Percentiles rank a stretch among this genome's conserved stretches.
Evolutionary conservation across 2,329 filamentous ascomycete species (phyloP).

Genomic region (Aspergillus sp.): DNA sequence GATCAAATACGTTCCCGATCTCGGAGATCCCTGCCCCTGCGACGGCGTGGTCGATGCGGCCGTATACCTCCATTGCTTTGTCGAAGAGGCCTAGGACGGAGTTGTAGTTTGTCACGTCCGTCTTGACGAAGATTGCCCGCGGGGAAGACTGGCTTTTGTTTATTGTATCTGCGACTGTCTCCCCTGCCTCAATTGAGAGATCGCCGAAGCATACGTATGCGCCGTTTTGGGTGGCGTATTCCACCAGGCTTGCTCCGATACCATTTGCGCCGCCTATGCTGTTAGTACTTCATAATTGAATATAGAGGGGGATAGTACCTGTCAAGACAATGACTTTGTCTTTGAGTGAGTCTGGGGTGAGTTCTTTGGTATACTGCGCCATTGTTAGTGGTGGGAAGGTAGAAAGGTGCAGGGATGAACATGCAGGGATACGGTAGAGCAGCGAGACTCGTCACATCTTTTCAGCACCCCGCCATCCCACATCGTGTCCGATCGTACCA

Average conservation of each 20-base stretch:
- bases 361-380: constrained; percentile 13
- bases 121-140: constrained; percentile 39
- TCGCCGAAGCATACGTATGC: constrained; percentile 49
- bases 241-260: constrained; percentile 45
- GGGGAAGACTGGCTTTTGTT: constrained; percentile 9
- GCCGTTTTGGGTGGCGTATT: constrained; percentile 38
- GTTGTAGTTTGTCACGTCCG: constrained; percentile 48
- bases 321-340: constrained; percentile 20
- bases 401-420: no score
- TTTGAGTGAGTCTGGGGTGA: constrained; percentile 9
- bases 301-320: constrained; percentile 7
- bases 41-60: constrained; percentile 50
- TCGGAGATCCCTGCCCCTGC: constrained; percentile 51
- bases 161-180: constrained; percentile 24
- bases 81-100: constrained; percentile 50
- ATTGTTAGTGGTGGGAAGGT: not conserved
- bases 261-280: constrained; percentile 45
- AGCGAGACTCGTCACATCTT: no score
- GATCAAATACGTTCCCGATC: constrained; percentile 47
- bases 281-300: not conserved
- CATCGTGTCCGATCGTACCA: no score
- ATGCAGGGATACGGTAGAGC: no score
- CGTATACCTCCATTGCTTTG: constrained; percentile 43
- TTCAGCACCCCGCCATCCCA: no score
- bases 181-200: constrained; percentile 34